These are phyloP conservation scores for Sclerotinia minor DNA, from an alignment of 2,329 filamentous ascomycete genomes.

Conservation along the genomic window DNA sequence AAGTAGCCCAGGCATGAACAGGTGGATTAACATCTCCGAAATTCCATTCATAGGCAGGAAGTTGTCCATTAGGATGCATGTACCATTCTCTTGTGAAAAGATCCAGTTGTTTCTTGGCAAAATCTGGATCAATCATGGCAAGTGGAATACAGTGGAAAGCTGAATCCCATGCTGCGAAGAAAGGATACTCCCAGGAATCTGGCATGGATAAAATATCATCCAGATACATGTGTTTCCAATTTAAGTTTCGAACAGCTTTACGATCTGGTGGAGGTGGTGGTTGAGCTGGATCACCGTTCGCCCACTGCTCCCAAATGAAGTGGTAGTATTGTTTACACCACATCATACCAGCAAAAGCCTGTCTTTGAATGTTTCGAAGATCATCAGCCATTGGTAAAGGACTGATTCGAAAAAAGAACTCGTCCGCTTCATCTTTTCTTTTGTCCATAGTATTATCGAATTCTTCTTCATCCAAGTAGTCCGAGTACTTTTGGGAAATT, in stretches of 20 bases:
- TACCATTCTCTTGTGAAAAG: slow-evolving; percentile 97
- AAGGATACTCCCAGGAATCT: slow-evolving; percentile 97
- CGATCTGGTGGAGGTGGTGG: slow-evolving; percentile 80
- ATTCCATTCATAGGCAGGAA: slow-evolving; percentile 94
- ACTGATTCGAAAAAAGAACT: slow-evolving; percentile 93
- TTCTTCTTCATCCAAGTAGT: slow-evolving; percentile 85
- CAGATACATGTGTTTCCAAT: slow-evolving; percentile 94
- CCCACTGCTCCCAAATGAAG: slow-evolving; percentile 98
- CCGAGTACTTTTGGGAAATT: slow-evolving; percentile 71
- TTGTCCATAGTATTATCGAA: slow-evolving; percentile 90
- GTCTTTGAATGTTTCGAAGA: slow-evolving; percentile 89
- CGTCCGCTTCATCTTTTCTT: slow-evolving; percentile 85
- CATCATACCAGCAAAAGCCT: slow-evolving; percentile 95
- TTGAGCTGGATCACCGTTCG: slow-evolving; percentile 86
- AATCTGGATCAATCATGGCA: slow-evolving; percentile 96
- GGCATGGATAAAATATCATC: slow-evolving; percentile 98
- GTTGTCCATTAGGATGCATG: slow-evolving; percentile 94
- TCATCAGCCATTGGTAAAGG: slow-evolving; percentile 93
- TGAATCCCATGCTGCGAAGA: slow-evolving; percentile 96
- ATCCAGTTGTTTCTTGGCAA: slow-evolving; percentile 97
- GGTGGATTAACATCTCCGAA: slow-evolving; percentile 97
- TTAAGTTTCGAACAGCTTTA: slow-evolving; percentile 78
- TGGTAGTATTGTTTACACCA: slow-evolving; percentile 98
- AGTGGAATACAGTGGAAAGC: slow-evolving; percentile 96
- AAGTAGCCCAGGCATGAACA: slow-evolving; percentile 94